phyloP scores from a whole-genome alignment of 1,284 basidiomycete species.

The Ustilago sp. region DNA sequence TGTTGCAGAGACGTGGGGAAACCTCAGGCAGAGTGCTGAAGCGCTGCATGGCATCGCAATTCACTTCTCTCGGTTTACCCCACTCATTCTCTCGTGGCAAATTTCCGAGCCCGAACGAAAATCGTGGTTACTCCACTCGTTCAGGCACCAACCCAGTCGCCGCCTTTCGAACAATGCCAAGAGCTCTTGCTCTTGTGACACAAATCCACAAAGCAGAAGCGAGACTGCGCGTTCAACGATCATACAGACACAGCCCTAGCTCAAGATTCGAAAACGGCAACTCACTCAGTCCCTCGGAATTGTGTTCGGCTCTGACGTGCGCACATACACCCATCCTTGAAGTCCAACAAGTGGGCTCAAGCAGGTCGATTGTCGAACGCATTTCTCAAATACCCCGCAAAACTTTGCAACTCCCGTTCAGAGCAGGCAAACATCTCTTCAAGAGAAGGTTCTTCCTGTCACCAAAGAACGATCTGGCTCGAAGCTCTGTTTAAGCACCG shows the following conservation, averaged over 20 bases:
- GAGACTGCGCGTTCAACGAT: not conserved
- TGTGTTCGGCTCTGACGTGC: not conserved
- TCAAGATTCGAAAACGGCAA: not conserved
- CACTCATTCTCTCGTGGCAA: constrained; percentile 10
- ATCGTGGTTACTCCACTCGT: constrained; percentile 1
- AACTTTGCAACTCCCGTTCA: not conserved
- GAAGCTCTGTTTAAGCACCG: not conserved
- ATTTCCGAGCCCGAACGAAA: constrained; percentile 20
- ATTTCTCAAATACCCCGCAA: not conserved
- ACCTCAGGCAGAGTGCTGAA: not conserved
- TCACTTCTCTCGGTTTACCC: constrained; percentile 12
- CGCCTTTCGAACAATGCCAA: not conserved
- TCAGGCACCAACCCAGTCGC: not conserved
- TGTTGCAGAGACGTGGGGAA: constrained; percentile 8
- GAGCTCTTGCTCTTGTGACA: not conserved
- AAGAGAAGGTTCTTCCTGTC: no score
- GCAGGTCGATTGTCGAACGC: not conserved
- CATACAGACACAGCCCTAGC: not conserved
- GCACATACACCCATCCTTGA: not conserved
- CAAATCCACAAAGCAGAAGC: constrained; percentile 1
- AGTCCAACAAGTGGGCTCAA: no score
- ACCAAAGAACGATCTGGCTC: not conserved
- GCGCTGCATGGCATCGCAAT: constrained; percentile 1
- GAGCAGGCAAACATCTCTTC: not conserved
- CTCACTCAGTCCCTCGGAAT: not conserved